Evolutionary conservation across 176 grass and related monocot species (phyloP), one percentile per base, ranked within the genome.

Genomic region (Microstegium vimineum): DNA sequence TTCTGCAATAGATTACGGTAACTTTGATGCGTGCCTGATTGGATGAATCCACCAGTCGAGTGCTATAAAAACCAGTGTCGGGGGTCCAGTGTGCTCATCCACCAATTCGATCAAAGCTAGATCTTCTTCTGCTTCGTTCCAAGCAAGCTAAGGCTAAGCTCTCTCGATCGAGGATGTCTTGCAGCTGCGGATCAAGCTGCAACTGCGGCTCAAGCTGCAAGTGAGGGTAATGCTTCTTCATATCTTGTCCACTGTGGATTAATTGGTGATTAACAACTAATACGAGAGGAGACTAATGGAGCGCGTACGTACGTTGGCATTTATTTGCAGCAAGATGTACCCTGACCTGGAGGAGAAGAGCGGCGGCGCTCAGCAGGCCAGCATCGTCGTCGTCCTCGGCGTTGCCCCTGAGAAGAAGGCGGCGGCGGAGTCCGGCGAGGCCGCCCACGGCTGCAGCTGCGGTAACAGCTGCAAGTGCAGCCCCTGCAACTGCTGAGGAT

Each of bases 331-430:
- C 12, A 89, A 89, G 87, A 89, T 52, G 84, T 82, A 89, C 71
- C 84, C 77, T 84, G 90, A 92, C 57, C 27, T 87, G 17, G 81
- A 40, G 12, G 87, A 82, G 77, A 90, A 84, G 91, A 79, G 12
- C 37, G n/a, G 14, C 31, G 61, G 16, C 70, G 76, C 11, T 26
- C 59, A 88, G 76, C 59, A 88, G 76, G 26, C 56, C 64, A 62
- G 4, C 46, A 1, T 56, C 46, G 5, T 56, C 59, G 77, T 33
- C 2, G 62, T 89, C 64, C 57, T 84, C 15, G 86, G 86, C 4
- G 71, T 76, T 13, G 75, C 75, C 60, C 66, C 87, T 0, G 80
- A 76, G 38, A 82, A 66, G 1, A 76, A 71, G 37, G 76, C 64
- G 40, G 84, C 80, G 2, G 6, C 54, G 0, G 84, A 85, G 70